Conservation (phyloP, 768 basidiomycete genomes). For the Symmetrospora coprosmae region DNA sequence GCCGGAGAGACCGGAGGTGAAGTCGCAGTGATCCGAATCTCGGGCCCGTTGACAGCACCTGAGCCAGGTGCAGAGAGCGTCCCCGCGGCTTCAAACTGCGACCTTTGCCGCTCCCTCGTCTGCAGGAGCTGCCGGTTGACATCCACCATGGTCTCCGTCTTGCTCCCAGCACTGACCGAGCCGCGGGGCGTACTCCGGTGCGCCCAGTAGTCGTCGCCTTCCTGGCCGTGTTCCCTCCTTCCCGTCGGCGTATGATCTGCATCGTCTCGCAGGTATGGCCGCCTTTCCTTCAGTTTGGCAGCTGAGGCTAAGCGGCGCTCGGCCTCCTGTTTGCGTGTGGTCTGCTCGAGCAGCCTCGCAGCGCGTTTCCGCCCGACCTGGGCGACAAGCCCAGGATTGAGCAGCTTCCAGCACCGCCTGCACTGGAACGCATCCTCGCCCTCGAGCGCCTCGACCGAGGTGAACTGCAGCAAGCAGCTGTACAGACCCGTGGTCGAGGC, state of each 20-base stretch:
- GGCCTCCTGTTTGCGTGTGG: not conserved
- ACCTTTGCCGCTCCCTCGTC: not conserved
- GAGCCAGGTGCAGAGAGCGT: not conserved
- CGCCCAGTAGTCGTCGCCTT: not conserved
- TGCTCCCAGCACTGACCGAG: conserved; percentile 11
- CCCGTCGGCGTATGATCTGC: not conserved
- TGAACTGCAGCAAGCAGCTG: conserved; percentile 74
- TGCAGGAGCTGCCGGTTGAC: not conserved
- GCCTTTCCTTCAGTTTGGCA: too few relatives aligned
- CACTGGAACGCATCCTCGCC: conserved; percentile 93
- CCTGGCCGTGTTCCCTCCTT: not conserved
- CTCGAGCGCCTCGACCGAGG: conserved; percentile 79
- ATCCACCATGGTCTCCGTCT: not conserved
- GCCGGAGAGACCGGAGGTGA: conserved; percentile 1
- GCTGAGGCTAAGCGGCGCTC: too few relatives aligned
- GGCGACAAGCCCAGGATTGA: conserved; percentile 40
- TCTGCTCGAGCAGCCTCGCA: not conserved
- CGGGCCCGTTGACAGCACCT: not conserved
- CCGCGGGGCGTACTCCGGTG: not conserved
- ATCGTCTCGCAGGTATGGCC: too few relatives aligned
- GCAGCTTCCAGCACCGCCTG: conserved; percentile 83
- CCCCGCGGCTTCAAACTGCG: not conserved
- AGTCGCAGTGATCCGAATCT: not conserved
- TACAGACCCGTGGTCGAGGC: conserved; percentile 36
- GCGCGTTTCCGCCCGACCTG: conserved; percentile 26